phyloP scores from a whole-genome alignment of 2,329 filamentous ascomycete genomes.

The Paraconiothyrium sp. region DNA sequence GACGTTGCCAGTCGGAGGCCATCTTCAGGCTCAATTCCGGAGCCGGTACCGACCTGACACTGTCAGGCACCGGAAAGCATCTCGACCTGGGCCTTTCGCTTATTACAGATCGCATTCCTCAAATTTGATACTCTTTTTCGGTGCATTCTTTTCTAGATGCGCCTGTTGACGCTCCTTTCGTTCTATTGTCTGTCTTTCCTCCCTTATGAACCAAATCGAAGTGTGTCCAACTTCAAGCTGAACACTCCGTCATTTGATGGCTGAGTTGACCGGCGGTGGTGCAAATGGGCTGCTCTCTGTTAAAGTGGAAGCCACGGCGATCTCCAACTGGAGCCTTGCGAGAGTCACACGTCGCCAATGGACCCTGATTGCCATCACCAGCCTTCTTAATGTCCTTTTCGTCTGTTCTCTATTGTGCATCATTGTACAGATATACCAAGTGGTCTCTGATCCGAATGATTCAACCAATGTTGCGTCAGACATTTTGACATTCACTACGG shows the following conservation, averaged over 20 bases:
- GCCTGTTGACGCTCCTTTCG: slow-evolving; percentile 23
- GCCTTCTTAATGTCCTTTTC: slow-evolving; percentile 46
- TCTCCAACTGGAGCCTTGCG: slow-evolving; percentile 22
- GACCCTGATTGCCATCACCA: slow-evolving; percentile 46
- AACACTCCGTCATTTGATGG: slow-evolving; percentile 31
- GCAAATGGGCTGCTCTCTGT: slow-evolving; percentile 29
- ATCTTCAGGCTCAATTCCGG: slow-evolving; percentile 38
- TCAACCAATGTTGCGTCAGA: slow-evolving; percentile 40
- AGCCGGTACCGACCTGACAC: slow-evolving; percentile 28
- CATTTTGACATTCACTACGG: slow-evolving; percentile 44
- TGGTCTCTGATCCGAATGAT: slow-evolving; percentile 40
- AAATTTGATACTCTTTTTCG: slow-evolving; percentile 21
- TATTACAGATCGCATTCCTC: slow-evolving; percentile 20
- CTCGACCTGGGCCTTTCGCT: slow-evolving; percentile 21
- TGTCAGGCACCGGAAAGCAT: slow-evolving; percentile 23
- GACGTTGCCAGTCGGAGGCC: slow-evolving; percentile 37
- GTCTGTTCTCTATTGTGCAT: slow-evolving; percentile 45
- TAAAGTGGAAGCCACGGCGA: slow-evolving; percentile 24
- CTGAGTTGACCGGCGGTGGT: slow-evolving; percentile 28
- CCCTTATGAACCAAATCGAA: slow-evolving; percentile 5
- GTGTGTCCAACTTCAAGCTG: slow-evolving; percentile 11
- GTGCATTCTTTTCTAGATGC: slow-evolving; percentile 31
- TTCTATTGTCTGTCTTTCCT: slow-evolving; percentile 14
- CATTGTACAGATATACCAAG: slow-evolving; percentile 39
- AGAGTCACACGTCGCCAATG: slow-evolving; percentile 40